phyloP scores from a whole-genome alignment of 225 moss, liverwort and hornwort genomes.

The Thuidium tamariscinum region DNA sequence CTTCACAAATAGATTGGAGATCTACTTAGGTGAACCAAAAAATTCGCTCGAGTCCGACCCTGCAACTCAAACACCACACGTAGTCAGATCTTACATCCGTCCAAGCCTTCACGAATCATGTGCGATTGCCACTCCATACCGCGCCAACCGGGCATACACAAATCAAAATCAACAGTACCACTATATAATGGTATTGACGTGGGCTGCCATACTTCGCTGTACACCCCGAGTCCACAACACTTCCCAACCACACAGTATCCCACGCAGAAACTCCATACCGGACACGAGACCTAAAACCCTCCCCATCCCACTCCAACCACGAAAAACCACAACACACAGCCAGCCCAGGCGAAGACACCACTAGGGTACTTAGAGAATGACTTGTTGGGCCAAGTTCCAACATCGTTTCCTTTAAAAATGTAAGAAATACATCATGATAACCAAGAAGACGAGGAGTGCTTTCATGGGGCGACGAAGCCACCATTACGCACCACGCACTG shows the following conservation, averaged over 20 bases:
- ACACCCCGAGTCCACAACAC: neutral
- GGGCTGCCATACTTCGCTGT: neutral
- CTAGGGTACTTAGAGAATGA: neutral
- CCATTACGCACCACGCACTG: neutral
- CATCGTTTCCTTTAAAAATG: conserved; percentile 7
- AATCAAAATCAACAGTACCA: neutral
- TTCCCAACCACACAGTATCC: neutral
- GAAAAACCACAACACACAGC: neutral
- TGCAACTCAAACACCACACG: neutral
- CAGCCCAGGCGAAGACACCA: neutral
- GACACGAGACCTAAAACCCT: neutral
- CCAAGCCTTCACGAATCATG: neutral
- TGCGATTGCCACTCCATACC: neutral
- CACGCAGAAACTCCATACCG: neutral
- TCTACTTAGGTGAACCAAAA: neutral
- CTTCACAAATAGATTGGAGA: neutral
- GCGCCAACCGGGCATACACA: neutral
- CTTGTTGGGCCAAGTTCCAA: neutral
- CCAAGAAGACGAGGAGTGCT: neutral
- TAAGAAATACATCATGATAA: conserved; percentile 1
- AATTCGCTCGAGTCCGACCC: neutral
- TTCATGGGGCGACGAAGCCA: neutral
- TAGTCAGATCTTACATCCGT: neutral
- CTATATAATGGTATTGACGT: neutral
- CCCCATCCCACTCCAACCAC: neutral